A percentile compares a stretch with the other conserved stretches of the same genome.
Evolutionary conservation across 768 basidiomycete species (phyloP).

Genomic region (Auriscalpium microsporum): DNA sequence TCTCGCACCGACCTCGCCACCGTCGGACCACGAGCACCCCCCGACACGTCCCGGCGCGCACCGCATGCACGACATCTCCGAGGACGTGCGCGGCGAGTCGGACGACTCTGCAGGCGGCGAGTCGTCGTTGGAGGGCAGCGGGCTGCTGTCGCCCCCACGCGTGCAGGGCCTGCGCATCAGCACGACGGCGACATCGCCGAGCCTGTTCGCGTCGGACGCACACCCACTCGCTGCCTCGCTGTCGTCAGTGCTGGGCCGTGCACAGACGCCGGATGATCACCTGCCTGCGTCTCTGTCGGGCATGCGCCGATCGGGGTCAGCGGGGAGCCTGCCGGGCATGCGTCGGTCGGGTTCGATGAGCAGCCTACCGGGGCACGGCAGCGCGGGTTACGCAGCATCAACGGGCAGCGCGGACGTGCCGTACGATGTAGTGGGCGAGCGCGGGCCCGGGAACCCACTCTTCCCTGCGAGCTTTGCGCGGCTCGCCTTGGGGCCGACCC

Average conservation of each 20-base stretch:
- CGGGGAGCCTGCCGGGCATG: slow-evolving; percentile 3
- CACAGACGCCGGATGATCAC: not conserved
- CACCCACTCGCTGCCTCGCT: slow-evolving; percentile 13
- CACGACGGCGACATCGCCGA: slow-evolving; percentile 30
- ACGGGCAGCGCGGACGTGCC: slow-evolving; percentile 18
- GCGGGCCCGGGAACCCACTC: slow-evolving; percentile 64
- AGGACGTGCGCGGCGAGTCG: slow-evolving; percentile 9
- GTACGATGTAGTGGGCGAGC: slow-evolving; percentile 51
- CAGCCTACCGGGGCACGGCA: slow-evolving; percentile 1
- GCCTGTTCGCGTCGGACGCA: slow-evolving; percentile 8
- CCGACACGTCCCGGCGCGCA: slow-evolving; percentile 32
- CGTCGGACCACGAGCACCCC: slow-evolving; percentile 15
- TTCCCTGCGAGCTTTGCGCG: slow-evolving; percentile 78
- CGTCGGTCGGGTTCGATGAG: not conserved
- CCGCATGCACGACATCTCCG: slow-evolving; percentile 22
- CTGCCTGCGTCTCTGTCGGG: not conserved
- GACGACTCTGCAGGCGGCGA: slow-evolving; percentile 3
- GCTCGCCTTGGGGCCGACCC: slow-evolving; percentile 55
- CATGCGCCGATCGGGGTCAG: not conserved
- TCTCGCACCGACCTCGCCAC: slow-evolving; percentile 27
- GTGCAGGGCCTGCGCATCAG: slow-evolving; percentile 54
- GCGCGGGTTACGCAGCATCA: slow-evolving; percentile 10
- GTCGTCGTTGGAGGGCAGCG: not conserved
- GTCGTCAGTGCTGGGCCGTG: slow-evolving; percentile 15
- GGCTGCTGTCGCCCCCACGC: not conserved